Base-by-base conservation (phyloP, 2,329 filamentous ascomycete genomes). In the Orbilia oligospora region DNA sequence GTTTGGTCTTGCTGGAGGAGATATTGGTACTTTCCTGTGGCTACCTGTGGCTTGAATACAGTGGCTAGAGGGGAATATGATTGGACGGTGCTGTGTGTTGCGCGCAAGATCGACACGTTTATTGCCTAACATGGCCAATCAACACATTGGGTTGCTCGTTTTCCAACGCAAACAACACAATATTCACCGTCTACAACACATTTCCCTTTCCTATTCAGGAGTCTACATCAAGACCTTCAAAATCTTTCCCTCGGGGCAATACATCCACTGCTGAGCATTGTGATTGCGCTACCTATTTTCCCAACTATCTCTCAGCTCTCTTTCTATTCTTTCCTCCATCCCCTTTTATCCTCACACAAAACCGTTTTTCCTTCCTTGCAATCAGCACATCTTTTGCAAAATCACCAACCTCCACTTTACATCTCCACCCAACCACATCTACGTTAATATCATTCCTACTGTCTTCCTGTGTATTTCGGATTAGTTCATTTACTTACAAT, bases 401-500 rank as follows among this genome's bases (percentile, higher is more conserved):
- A 24, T 24, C 18, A 24, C 5, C 18, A 51, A 46, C 38, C 1
- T 5, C 12, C 12, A 41, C 44, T 41, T 41, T 10, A 12, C 48
- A 51, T 20, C 22, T 24, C 24, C 22, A 24, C 58, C n/a, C 22
- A 16, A 33, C 24, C n/a, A 27, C 18, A 63, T 9, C 18, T 14
- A 16, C 20, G n/a, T 20, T 5, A 30, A 22, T 24, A 33, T 9
- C 22, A 24, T 1, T 36, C 10, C 27, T 24, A 20, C 9, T 30
- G 27, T n/a, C 18, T 20, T 41, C 12, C 56, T 18, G 33, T 61
- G 53, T 41, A 16, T 24, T 58, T 61, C 38, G 53, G 36, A 56
- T 70, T 49, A 63, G 55, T 46, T 36, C 53, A 48, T 64, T 48
- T 51, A 41, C 16, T 44, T 16, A 24, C 61, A 38, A 70, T 70